Percentiles rank a stretch among this genome's conserved stretches.
Evolutionary conservation across 768 basidiomycete genomes (phyloP).

Genomic region (Lenzites betulinus): DNA sequence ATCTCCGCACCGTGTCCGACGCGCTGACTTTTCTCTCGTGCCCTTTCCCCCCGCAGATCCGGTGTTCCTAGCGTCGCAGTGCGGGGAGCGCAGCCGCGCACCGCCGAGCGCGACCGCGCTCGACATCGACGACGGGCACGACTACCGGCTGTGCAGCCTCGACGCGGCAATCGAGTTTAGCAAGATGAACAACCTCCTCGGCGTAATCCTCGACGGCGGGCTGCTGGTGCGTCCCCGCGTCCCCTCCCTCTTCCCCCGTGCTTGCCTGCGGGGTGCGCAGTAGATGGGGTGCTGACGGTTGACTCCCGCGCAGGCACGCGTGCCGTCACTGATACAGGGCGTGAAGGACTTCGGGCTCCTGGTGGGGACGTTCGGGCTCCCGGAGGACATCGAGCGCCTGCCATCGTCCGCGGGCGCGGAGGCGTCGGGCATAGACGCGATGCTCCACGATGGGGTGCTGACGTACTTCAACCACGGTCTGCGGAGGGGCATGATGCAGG

Average conservation of each 20-base stretch:
- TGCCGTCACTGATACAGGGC: slow-evolving; percentile 86
- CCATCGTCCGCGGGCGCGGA: slow-evolving; percentile 39
- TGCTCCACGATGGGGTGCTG: slow-evolving; percentile 62
- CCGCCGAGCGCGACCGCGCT: slow-evolving; percentile 42
- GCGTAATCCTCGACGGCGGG: slow-evolving; percentile 85
- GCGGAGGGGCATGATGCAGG: slow-evolving; percentile 30
- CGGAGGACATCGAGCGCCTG: slow-evolving; percentile 41
- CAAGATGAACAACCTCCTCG: slow-evolving; percentile 88
- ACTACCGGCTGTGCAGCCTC: slow-evolving; percentile 64
- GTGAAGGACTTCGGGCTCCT: slow-evolving; percentile 89
- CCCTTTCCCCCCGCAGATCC: slow-evolving; percentile 59
- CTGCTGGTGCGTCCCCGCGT: slow-evolving; percentile 63
- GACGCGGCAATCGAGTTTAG: slow-evolving; percentile 93
- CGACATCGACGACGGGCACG: slow-evolving; percentile 45
- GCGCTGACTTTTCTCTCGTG: too few species aligned
- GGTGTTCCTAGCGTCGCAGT: slow-evolving; percentile 91
- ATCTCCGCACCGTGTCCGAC: slow-evolving; percentile 2
- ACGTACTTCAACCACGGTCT: slow-evolving; percentile 66
- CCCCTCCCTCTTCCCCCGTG: not conserved
- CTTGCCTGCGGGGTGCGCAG: too few species aligned
- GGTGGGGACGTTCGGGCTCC: slow-evolving; percentile 77
- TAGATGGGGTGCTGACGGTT: slow-evolving; percentile 15
- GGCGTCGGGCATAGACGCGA: slow-evolving; percentile 65
- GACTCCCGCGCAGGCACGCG: slow-evolving; percentile 60
- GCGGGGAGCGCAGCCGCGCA: slow-evolving; percentile 58